Base-by-base conservation (phyloP, 306 rosid species). In the Malus fusca region DNA sequence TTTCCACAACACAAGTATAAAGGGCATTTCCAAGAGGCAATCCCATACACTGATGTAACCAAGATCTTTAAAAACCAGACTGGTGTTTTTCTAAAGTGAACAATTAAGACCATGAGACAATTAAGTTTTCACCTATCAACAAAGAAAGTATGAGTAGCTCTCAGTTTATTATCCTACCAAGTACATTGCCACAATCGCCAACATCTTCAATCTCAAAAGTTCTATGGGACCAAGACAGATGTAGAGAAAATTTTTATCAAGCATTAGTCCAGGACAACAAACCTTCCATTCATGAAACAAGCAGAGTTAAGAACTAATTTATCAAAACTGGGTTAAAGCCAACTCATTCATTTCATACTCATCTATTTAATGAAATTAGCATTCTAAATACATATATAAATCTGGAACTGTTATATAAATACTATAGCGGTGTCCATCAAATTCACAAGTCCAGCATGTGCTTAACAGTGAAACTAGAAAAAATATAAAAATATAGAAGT, bases 401-500 rank as follows among this genome's bases (percentile, higher is more conserved):
- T 35, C 37, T 66, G 48, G 18, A 21, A 35, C 17, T 6, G 48
- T 18, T 26, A 5, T 33, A 33, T 37, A 19, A 19, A 66, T 21
- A 19, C 42, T 4, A 10, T 35, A 18, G 3, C 2, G 5, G 6
- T 3, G 10, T 66, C n/a, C 48, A 66, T 19, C n/a, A 33, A 66
- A 35, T 10, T 66, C 40, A 66, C 0, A 9, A 35, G 15, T 66
- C 26, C 23, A 33, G 22, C 26, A 2, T 66, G 48, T 35, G 28
- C 26, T 66, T 11, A 11, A 66, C 28, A 11, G 25, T 26, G 66
- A 25, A 66, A 63, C 74, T 77, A 26, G 15, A 35, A 74, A 61
- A 42, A 55, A 73, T 68, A 59, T 15, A 56, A 64, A 21, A 72
- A 11, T 73, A 69, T 52, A 68, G 37, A 69, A 78, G 60, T 23